Evolutionary conservation across 2,329 filamentous ascomycete species (phyloP).

Genomic region (Ceratocystis papillata): DNA sequence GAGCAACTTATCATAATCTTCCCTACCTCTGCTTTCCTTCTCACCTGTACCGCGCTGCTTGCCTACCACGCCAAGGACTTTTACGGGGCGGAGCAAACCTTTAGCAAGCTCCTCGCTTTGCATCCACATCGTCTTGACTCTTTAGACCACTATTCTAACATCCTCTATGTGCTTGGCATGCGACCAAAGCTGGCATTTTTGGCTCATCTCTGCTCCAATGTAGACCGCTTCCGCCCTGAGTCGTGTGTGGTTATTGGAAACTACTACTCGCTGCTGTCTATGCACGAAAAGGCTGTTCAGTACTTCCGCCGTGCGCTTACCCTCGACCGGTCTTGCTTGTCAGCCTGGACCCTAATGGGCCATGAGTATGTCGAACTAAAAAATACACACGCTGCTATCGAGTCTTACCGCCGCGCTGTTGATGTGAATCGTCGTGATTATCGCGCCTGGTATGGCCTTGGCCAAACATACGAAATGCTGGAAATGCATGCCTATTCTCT

Average conservation of each 20-base stretch:
- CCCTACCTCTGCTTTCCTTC: conserved; percentile 75
- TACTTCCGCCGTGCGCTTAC: conserved; percentile 92
- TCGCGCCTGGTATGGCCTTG: conserved; percentile 93
- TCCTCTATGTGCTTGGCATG: conserved; percentile 82
- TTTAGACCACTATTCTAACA: conserved; percentile 93
- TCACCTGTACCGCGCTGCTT: conserved; percentile 78
- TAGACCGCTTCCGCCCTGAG: conserved; percentile 93
- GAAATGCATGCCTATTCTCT: conserved; percentile 97
- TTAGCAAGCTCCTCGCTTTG: conserved; percentile 70
- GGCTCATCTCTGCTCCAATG: conserved; percentile 77
- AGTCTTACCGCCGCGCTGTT: conserved; percentile 88
- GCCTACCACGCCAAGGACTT: conserved; percentile 85
- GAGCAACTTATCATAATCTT: conserved; percentile 75
- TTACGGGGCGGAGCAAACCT: conserved; percentile 52
- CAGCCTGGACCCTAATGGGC: conserved; percentile 97
- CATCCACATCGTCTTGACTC: conserved; percentile 69
- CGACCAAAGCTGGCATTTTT: conserved; percentile 85
- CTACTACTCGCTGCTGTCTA: conserved; percentile 87
- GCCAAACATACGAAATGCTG: conserved; percentile 92
- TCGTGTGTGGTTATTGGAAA: conserved; percentile 96
- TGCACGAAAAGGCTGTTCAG: conserved; percentile 95
- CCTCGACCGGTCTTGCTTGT: conserved; percentile 79
- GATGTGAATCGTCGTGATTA: conserved; percentile 95
- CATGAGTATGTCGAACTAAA: conserved; percentile 98
- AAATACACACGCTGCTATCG: conserved; percentile 94